Percentiles rank a stretch among this genome's conserved stretches.
Evolutionary conservation across 495 filamentous ascomycete species (phyloP).

Genomic region (Penicillium atrosanguineum): DNA sequence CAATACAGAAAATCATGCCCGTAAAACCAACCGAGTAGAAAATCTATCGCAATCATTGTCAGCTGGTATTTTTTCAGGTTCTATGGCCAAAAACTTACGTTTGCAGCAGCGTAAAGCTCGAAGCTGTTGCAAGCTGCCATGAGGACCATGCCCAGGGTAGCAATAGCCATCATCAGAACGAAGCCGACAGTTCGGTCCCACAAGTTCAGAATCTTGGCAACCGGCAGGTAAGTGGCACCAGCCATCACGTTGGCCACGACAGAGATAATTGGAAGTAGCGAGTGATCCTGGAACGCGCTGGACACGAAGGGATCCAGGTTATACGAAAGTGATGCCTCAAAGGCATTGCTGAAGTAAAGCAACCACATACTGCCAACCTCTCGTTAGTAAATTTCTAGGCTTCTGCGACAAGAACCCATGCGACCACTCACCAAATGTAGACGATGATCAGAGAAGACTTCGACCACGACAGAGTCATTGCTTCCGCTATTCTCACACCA

Average conservation of each 20-base stretch:
- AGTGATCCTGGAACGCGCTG: slow-evolving; percentile 55
- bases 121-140: slow-evolving; percentile 30
- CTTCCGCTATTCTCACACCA: slow-evolving; percentile 37
- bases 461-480: slow-evolving; percentile 34
- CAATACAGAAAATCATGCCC: slow-evolving; percentile 52
- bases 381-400: not conserved
- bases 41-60: slow-evolving; percentile 3
- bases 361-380: slow-evolving; percentile 32
- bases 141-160: slow-evolving; percentile 39
- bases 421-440: slow-evolving; percentile 9
- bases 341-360: slow-evolving; percentile 40
- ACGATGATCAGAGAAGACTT: slow-evolving; percentile 28
- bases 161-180: slow-evolving; percentile 34
- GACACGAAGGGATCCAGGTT: slow-evolving; percentile 29
- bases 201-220: slow-evolving; percentile 65
- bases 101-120: not conserved
- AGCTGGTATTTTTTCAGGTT: not conserved
- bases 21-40: slow-evolving; percentile 54
- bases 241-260: slow-evolving; percentile 46
- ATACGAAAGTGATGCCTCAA: slow-evolving; percentile 27
- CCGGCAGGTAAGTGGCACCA: slow-evolving; percentile 42
- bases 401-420: not conserved
- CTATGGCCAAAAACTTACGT: not conserved
- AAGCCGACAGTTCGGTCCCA: slow-evolving; percentile 58
- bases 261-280: slow-evolving; percentile 52